Conservation (phyloP, 139 green algal genomes). For the Closterium sp. region DNA sequence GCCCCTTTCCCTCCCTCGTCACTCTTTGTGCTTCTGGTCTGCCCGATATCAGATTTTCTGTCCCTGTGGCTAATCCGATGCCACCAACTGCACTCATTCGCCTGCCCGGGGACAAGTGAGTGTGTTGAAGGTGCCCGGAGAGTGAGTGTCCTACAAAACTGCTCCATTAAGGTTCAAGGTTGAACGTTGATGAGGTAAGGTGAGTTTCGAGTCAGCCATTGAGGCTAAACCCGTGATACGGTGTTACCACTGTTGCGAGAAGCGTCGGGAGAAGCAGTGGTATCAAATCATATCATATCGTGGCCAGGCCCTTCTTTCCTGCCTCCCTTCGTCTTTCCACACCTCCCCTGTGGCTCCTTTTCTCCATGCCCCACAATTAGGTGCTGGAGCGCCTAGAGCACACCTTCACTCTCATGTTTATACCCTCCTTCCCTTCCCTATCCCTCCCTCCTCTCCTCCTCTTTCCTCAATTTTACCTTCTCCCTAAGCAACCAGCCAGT, state of each 20-base stretch:
- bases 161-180: too few relatives aligned
- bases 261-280: too few relatives aligned
- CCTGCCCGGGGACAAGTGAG: neutral
- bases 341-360: neutral
- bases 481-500: too few relatives aligned
- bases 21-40: neutral
- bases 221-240: too few relatives aligned
- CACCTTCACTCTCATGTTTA: neutral
- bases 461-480: too few relatives aligned
- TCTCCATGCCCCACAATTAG: neutral
- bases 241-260: too few relatives aligned
- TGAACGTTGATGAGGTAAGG: too few relatives aligned
- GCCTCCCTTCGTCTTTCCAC: neutral
- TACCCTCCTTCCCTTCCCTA: too few relatives aligned
- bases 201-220: too few relatives aligned
- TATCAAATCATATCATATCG: too few relatives aligned
- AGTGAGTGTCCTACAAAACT: too few relatives aligned
- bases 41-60: neutral
- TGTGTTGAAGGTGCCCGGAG: neutral
- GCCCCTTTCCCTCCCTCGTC: neutral
- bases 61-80: neutral
- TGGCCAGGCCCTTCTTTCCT: neutral
- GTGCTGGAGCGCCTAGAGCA: neutral
- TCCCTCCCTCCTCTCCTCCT: too few relatives aligned
- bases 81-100: neutral